Conservation (phyloP, 495 filamentous ascomycete genomes). For the Cairneyella variabilis region DNA sequence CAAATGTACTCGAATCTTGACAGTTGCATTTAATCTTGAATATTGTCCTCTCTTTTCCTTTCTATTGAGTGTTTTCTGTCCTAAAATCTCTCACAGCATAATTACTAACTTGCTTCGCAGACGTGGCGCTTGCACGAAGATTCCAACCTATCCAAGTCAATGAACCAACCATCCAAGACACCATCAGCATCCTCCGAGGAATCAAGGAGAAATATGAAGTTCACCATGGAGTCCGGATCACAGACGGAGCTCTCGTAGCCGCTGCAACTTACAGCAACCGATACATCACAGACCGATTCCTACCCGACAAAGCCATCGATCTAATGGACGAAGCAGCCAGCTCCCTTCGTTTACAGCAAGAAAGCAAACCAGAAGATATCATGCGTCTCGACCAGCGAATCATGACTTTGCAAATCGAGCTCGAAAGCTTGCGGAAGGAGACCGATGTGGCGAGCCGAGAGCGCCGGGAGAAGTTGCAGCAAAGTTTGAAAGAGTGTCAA, state of each 20-base stretch:
- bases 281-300: constrained; percentile 93
- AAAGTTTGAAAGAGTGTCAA: constrained; percentile 67
- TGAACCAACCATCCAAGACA: constrained; percentile 86
- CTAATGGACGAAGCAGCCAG: constrained; percentile 95
- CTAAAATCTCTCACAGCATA: no score
- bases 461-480: constrained; percentile 79
- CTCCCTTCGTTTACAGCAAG: constrained; percentile 85
- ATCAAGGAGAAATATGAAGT: constrained; percentile 98
- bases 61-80: no score
- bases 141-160: constrained; percentile 91
- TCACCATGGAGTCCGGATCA: constrained; percentile 92
- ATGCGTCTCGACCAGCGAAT: constrained; percentile 87
- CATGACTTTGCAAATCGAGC: constrained; percentile 95
- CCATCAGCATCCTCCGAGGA: constrained; percentile 91
- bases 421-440: constrained; percentile 93
- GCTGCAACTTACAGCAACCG: constrained; percentile 91
- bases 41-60: no score
- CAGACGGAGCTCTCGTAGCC: constrained; percentile 85
- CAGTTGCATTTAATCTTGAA: no score
- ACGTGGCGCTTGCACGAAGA: constrained; percentile 84
- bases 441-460: constrained; percentile 84
- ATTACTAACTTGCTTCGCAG: constrained; percentile 31
- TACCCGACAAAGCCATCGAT: constrained; percentile 97
- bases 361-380: constrained; percentile 93
- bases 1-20: no score